These are phyloP conservation scores for Deinandra increscens DNA, from an alignment of 129 eudicot species.

Conservation along the genomic window DNA sequence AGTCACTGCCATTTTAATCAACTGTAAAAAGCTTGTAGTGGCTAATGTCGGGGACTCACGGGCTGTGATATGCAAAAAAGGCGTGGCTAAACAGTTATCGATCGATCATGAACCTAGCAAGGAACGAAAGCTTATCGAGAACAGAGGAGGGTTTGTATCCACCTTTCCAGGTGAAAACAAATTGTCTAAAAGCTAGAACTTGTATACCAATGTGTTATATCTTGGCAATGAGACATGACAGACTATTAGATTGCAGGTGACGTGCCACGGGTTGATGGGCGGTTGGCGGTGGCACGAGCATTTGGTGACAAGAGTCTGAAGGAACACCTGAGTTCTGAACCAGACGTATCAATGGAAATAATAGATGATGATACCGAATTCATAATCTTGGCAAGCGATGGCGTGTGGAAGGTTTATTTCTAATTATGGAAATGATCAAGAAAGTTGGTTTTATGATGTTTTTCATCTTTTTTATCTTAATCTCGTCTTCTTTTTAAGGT, in stretches of 20 bases:
- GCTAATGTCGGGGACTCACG: constrained; percentile 98
- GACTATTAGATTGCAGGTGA: constrained; percentile 59
- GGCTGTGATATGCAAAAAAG: constrained; percentile 75
- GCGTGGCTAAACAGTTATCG: constrained; percentile 76
- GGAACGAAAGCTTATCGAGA: constrained; percentile 67
- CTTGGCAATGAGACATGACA: constrained; percentile 22
- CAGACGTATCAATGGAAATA: constrained; percentile 49
- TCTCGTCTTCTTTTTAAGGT: constrained; percentile 43
- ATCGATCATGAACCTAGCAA: constrained; percentile 84
- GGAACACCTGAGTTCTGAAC: constrained; percentile 92
- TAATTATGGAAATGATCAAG: neutral
- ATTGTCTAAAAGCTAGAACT: neutral
- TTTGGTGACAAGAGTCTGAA: constrained; percentile 96
- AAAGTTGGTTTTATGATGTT: neutral
- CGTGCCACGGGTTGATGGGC: constrained; percentile 97
- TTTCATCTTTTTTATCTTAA: neutral
- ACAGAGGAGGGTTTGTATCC: constrained; percentile 89
- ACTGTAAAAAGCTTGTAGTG: constrained; percentile 69
- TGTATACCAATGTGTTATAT: neutral
- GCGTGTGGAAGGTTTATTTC: constrained; percentile 77
- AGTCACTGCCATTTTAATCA: constrained; percentile 80
- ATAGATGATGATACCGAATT: constrained; percentile 65
- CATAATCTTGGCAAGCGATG: constrained; percentile 86
- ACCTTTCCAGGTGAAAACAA: constrained; percentile 70
- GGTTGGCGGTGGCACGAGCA: constrained; percentile 96